Conservation (phyloP, 2,329 filamentous ascomycete genomes). For the Trichoderma atrobrunneum region DNA sequence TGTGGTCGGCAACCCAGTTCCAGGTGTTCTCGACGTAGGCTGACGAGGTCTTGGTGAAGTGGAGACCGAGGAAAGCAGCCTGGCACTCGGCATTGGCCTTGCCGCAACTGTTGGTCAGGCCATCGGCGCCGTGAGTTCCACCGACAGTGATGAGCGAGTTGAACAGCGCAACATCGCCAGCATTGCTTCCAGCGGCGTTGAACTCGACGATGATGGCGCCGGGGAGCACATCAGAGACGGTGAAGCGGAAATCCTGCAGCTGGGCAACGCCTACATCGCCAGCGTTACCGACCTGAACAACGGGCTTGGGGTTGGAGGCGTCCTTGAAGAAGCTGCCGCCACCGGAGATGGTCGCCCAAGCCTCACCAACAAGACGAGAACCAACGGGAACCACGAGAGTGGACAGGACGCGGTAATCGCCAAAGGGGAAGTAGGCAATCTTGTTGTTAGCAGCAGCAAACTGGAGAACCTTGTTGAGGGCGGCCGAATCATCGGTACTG, state of each 20-base stretch:
- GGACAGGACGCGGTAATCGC: conserved; percentile 29
- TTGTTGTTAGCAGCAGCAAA: conserved; percentile 33
- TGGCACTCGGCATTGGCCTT: conserved; percentile 38
- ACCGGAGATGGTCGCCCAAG: conserved; percentile 50
- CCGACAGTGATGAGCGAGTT: conserved; percentile 46
- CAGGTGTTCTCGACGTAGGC: conserved; percentile 27
- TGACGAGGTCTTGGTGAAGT: conserved; percentile 39
- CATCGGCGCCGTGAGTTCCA: conserved; percentile 39
- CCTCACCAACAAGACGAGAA: conserved; percentile 55
- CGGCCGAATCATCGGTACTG: conserved; percentile 37
- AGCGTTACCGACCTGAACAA: conserved; percentile 49
- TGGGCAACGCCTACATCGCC: conserved; percentile 50
- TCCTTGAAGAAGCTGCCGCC: conserved; percentile 44
- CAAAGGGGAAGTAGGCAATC: conserved; percentile 32
- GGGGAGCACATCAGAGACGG: conserved; percentile 44
- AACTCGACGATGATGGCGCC: conserved; percentile 45
- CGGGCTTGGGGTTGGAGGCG: conserved; percentile 43
- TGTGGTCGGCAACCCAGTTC: conserved; percentile 51
- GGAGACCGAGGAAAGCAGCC: conserved; percentile 48
- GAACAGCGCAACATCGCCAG: conserved; percentile 51
- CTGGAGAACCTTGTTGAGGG: conserved; percentile 39
- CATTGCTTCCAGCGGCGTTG: conserved; percentile 45
- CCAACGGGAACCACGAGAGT: conserved; percentile 33
- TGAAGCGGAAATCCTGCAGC: conserved; percentile 52
- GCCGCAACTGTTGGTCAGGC: conserved; percentile 38